Percentiles rank a stretch among this genome's conserved stretches.
Evolutionary conservation across 2,329 filamentous ascomycete species (phyloP).

Genomic region (Aspergillus quadricinctus): DNA sequence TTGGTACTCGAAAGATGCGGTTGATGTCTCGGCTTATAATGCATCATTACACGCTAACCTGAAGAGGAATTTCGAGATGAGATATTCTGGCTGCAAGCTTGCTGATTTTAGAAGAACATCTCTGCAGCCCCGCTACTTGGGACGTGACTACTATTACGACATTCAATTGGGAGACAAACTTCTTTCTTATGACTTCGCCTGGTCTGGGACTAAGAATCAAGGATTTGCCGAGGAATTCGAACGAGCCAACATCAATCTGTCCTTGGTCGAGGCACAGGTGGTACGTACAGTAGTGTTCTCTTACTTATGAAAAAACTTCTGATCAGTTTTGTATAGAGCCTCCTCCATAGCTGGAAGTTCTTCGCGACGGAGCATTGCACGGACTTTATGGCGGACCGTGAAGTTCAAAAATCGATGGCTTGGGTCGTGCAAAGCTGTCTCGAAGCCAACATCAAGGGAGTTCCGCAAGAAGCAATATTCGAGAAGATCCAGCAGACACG

Average conservation of each 20-base stretch:
- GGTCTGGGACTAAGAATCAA: constrained; percentile 62
- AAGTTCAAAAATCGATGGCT: constrained; percentile 65
- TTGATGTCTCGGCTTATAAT: constrained; percentile 79
- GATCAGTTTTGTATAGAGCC: constrained; percentile 49
- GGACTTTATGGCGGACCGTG: constrained; percentile 49
- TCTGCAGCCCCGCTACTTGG: constrained; percentile 62
- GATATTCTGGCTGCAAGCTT: constrained; percentile 70
- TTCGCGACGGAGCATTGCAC: constrained; percentile 78
- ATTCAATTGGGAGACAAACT: constrained; percentile 69
- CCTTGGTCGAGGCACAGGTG: constrained; percentile 86
- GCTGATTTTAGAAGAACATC: constrained; percentile 74
- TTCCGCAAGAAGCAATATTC: constrained; percentile 77
- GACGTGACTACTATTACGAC: constrained; percentile 79
- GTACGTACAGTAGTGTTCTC: constrained; percentile 44
- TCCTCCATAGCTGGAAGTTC: constrained; percentile 87
- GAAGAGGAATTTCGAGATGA: constrained; percentile 73
- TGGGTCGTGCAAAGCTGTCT: constrained; percentile 74
- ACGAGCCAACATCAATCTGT: constrained; percentile 84
- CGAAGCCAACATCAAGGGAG: constrained; percentile 66
- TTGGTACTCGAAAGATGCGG: constrained; percentile 75
- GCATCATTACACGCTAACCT: constrained; percentile 80
- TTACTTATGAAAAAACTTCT: constrained; percentile 13
- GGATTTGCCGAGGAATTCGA: constrained; percentile 81
- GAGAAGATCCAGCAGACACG: constrained; percentile 69
- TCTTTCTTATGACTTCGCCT: constrained; percentile 71